These are phyloP conservation scores for Croton laevigatus DNA, from an alignment of 441 rosid species.

Conservation along the genomic window DNA sequence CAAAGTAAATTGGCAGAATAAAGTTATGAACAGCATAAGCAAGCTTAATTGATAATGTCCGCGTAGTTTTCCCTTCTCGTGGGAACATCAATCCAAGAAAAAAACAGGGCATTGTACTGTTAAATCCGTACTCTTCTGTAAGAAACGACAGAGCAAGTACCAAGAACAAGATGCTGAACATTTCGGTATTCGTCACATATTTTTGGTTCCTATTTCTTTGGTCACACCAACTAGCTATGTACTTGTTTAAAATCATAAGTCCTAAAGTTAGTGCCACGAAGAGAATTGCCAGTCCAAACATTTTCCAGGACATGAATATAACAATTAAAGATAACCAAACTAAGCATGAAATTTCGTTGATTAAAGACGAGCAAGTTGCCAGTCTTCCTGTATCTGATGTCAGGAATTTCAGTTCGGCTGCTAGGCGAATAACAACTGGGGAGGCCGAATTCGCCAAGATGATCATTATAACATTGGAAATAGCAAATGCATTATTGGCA, in stretches of 20 bases:
- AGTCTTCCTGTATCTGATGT: conserved; percentile 67
- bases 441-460: conserved; percentile 64
- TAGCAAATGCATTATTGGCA: conserved; percentile 16
- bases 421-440: conserved; percentile 62
- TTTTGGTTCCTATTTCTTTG: conserved; percentile 49
- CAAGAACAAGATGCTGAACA: conserved; percentile 43
- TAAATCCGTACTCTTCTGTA: conserved; percentile 40
- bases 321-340: conserved; percentile 27
- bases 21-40: conserved; percentile 67
- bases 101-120: conserved; percentile 50
- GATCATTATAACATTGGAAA: conserved; percentile 36
- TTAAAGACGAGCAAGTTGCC: conserved; percentile 51
- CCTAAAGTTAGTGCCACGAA: conserved; percentile 31
- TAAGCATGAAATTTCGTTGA: conserved; percentile 57
- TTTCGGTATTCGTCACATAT: conserved; percentile 57
- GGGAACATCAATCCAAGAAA: conserved; percentile 70
- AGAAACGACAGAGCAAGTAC: conserved; percentile 32
- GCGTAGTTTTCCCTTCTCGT: conserved; percentile 67
- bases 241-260: conserved; percentile 40
- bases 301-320: conserved; percentile 25
- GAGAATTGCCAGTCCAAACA: conserved; percentile 32
- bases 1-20: conserved; percentile 76
- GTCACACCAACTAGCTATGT: conserved; percentile 57
- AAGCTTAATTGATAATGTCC: conserved; percentile 62
- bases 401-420: conserved; percentile 64